Percentiles rank a stretch among this genome's conserved stretches.
Conservation (phyloP, 495 filamentous ascomycete species). For the Schizothecium vesticola region DNA sequence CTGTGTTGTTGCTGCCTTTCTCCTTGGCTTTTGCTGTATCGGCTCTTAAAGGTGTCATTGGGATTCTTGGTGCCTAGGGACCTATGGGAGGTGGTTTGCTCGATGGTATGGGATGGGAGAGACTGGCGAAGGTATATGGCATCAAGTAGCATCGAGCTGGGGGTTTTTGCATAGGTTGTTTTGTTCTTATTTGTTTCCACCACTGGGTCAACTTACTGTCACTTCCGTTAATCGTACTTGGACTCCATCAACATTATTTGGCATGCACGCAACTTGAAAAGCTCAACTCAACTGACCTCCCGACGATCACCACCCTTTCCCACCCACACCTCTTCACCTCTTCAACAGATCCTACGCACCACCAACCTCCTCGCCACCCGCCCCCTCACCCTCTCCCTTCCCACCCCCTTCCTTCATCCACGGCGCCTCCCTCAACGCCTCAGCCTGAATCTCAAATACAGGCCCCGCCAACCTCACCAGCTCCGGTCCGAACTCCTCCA, state of each 20-base stretch:
- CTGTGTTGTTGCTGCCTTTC: background rate
- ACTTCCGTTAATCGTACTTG: background rate
- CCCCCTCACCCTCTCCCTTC: background rate
- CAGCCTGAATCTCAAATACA: constrained; percentile 41
- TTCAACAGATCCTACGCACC: background rate
- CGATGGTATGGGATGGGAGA: background rate
- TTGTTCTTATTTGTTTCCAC: background rate
- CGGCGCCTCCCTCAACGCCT: constrained; percentile 36
- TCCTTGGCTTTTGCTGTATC: background rate
- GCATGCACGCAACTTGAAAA: no score
- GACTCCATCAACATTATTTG: background rate
- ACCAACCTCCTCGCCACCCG: background rate
- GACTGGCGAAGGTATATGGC: background rate
- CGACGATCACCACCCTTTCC: no score
- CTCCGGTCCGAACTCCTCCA: constrained; percentile 38
- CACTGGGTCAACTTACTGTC: background rate
- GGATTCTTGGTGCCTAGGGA: no score
- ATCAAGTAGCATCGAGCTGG: background rate
- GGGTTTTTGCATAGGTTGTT: background rate
- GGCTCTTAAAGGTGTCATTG: background rate
- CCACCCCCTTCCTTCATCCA: constrained; percentile 15
- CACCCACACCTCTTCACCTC: no score
- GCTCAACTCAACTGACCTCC: no score
- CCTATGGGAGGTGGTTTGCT: no score
- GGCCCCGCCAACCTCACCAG: constrained; percentile 31